Evolutionary conservation across 1,284 basidiomycete genomes (phyloP), one percentile per base, ranked within the genome.

Genomic region (Bondarzewia mesenterica): DNA sequence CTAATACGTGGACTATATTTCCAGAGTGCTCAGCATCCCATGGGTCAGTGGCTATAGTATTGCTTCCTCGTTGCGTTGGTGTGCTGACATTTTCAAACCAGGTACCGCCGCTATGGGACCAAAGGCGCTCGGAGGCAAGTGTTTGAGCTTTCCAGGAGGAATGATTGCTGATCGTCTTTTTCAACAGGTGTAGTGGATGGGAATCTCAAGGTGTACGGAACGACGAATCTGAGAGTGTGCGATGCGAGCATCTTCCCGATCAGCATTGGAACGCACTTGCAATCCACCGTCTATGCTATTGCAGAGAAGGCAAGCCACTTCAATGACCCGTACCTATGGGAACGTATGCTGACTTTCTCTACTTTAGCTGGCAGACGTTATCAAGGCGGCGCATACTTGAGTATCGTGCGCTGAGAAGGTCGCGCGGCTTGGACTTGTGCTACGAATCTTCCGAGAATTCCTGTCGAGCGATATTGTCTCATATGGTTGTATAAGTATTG

Each of bases 181-280:
- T 35, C 47, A 12, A 18, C 38, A 46, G 36, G 68, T 62, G 53
- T 70, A 62, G 53, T 65, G 48, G 59, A 69, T 61, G 50, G 64
- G 54, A 37, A 60, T 56, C 29, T 78, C 14, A 58, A 63, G 47
- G 74, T 78, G 7, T 73, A 77, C 59, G 74, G 74, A 29, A 71
- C 73, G 5, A 53, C 51, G 52, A 77, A 77, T 63, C 42, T 58
- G 5, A 53, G 60, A n/a, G 56, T 61, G 23, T 61, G 68, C 25
- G 70, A 72, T 56, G 63, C 69, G 16, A 67, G 65, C 23, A 60
- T 72, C 55, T 64, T 68, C 48, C 69, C 69, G 2, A 52, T 69
- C 10, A 23, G 23, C 6, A 18, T 53, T 16, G 49, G 23, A 14
- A 23, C 40, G n/a, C 47, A 48, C 20, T 20, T 36, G 3, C 47